phyloP scores from a whole-genome alignment of 2,329 filamentous ascomycete genomes.

The Dactylonectria macrodidyma region DNA sequence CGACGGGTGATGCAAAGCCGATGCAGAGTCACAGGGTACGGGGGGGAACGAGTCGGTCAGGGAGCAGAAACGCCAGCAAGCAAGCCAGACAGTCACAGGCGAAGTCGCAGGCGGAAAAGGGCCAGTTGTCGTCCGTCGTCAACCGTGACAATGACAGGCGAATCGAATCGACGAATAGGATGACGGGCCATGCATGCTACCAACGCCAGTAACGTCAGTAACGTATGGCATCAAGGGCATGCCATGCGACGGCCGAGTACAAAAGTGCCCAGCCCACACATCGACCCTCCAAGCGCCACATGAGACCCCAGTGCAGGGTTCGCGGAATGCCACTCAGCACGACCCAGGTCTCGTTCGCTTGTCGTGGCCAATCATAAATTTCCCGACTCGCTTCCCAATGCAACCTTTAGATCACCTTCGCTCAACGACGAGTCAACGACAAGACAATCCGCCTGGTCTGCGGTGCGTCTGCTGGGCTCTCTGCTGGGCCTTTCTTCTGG shows the following conservation, averaged over 20 bases:
- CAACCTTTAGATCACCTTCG: constrained; percentile 34
- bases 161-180: background rate
- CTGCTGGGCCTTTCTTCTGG: background rate
- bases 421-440: constrained; percentile 16
- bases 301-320: constrained; percentile 26
- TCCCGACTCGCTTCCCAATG: constrained; percentile 50
- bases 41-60: too few species aligned
- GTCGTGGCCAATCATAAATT: constrained; percentile 48
- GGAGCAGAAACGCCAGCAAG: too few species aligned
- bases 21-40: too few species aligned
- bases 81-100: background rate
- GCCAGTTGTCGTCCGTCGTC: background rate
- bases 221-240: background rate
- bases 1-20: too few species aligned
- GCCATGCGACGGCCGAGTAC: constrained; percentile 9
- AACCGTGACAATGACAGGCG: background rate
- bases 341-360: constrained; percentile 47
- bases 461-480: background rate
- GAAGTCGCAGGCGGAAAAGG: background rate
- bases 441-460: constrained; percentile 12
- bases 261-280: constrained; percentile 4
- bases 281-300: constrained; percentile 8
- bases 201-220: too few species aligned
- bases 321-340: constrained; percentile 43
- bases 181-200: background rate